Base-by-base conservation (phyloP, 495 filamentous ascomycete species). In the Aspergillus nanangensis region DNA sequence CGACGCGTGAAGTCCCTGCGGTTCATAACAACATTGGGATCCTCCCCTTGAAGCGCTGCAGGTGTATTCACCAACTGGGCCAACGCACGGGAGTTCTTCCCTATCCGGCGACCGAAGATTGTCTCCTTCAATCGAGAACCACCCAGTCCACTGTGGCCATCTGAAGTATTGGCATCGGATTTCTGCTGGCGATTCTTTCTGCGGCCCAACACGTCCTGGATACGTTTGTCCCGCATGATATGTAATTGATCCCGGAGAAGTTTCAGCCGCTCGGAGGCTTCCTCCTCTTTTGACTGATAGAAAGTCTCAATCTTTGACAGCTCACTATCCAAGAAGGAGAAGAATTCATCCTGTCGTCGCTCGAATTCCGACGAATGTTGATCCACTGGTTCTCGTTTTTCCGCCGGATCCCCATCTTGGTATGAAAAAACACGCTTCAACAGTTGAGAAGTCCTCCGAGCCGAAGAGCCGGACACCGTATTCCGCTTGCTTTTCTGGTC, bases 221-320 rank as follows among this genome's bases (percentile, higher is more conserved):
- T 77, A 18, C 90, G 78, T 8, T 83, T 76, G 60, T 90, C 86
- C 18, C 88, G 75, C 90, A 96, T 93, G 45, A 90, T 79, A 55
- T 92, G 90, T 33, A 96, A 69, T 60, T 96, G 90, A 20, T 86
- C 81, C 23, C 86, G 77, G 21, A 96, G 74, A 11, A 82, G 64
- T 5, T 68, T 60, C n/a, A 95, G 66, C 9, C 90, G 78, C 29
- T 82, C 68, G 2, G 78, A 79, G 3, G 90, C 87, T 57, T 94
- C 87, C 15, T 84, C 73, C 58, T 95, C 90, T 55, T 92, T 95
- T 57, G 71, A 65, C 51, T 77, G 80, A 69, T 96, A 95, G 60
- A 95, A 96, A 0, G 72, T 61, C 54, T 95, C 89, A 31, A 95
- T 86, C 63, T 95, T 96, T 29, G 79, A 65, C n/a, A 96, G 65